Evolutionary conservation across 345 rosid species (phyloP), one percentile per base, ranked within the genome.

Genomic region (Citrus maxima): DNA sequence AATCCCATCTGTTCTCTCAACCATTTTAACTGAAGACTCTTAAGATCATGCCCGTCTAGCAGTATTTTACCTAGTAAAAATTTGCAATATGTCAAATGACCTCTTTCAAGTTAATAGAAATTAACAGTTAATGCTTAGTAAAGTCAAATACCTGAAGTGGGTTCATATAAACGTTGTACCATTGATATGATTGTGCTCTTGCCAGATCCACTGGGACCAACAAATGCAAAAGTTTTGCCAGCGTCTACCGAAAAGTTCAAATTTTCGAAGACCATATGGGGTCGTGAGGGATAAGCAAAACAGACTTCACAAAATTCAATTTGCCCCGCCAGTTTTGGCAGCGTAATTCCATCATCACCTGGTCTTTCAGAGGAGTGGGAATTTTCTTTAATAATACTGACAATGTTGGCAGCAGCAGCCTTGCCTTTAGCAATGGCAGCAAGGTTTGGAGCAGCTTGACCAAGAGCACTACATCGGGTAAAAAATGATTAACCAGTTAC

Each of bases 201-300:
- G 65, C 97, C 98, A 7, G 98, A 91, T 42, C 98, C 98, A 42
- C 98, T 95, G 1, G 95, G 93, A 78, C 98, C 98, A 6, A 93
- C 96, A 77, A 91, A 80, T 3, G 96, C 97, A 80, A 86, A 82
- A 1, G 89, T 93, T 81, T 89, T 87, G 78, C 92, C 92, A 38
- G 98, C 88, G 75, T 59, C 68, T 35, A 93, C 68, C 8, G 89
- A 79, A 74, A 95, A 88, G 88, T 92, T 90, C 80, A 95, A 83
- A 71, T 86, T 85, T 69, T 93, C 93, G 28, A 95, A 89, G 56
- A 93, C 88, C 86, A 77, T 75, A 63, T 83, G 74, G 24, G 91
- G 85, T 58, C 97, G 80, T 2, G 94, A 89, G 7, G 97, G 98
- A 77, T 93, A 95, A 61, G 93, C 80, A 38, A 95, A 95, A 73